These are phyloP conservation scores for Elsinoe australis DNA, from an alignment of 2,329 filamentous ascomycete species.

Conservation along the genomic window DNA sequence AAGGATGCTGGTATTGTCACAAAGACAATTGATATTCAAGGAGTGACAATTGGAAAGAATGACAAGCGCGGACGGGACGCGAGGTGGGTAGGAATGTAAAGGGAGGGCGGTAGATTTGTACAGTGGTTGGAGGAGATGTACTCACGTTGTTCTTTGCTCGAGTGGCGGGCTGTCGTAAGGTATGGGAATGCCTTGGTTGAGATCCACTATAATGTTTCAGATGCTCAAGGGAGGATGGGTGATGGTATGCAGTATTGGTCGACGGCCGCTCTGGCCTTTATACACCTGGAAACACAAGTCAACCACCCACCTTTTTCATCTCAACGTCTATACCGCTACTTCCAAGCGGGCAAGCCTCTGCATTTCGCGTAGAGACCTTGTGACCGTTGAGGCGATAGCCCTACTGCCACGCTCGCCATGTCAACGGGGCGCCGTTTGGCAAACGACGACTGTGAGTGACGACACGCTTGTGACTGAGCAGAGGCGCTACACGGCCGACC, in stretches of 20 bases:
- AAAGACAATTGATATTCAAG: conserved; percentile 8
- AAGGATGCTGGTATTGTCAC: neutral
- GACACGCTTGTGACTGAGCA: conserved; percentile 10
- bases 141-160: neutral
- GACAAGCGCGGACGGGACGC: too few species aligned
- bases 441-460: conserved; percentile 11
- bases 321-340: conserved; percentile 3
- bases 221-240: neutral
- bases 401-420: neutral
- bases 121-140: conserved; percentile 2
- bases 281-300: conserved; percentile 7
- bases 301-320: neutral
- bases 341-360: neutral
- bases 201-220: conserved; percentile 14
- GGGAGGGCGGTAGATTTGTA: conserved; percentile 9
- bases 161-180: conserved; percentile 7
- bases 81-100: neutral
- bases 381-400: neutral
- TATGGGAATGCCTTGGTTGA: conserved; percentile 3
- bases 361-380: conserved; percentile 11
- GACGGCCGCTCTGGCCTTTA: conserved; percentile 8
- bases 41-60: conserved; percentile 13
- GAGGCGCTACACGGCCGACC: neutral
- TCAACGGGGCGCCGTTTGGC: conserved; percentile 7
- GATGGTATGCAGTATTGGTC: conserved; percentile 14